These are phyloP conservation scores for Neofusicoccum kwambonambiense DNA, from an alignment of 2,329 filamentous ascomycete genomes.

Conservation along the genomic window DNA sequence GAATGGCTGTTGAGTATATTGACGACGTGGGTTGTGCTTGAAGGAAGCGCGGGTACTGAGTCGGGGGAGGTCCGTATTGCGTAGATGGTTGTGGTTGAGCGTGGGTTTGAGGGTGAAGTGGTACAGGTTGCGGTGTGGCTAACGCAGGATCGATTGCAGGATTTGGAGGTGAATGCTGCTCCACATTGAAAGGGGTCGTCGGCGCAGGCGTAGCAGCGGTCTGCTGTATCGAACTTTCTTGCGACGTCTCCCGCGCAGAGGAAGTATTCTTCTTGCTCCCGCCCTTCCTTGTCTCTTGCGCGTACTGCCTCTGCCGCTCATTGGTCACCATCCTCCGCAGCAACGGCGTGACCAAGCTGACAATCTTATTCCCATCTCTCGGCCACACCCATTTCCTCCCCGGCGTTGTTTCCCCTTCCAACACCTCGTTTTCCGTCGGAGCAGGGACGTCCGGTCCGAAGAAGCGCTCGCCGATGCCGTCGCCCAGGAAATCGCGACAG, in stretches of 20 bases:
- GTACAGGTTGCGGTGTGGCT: not conserved
- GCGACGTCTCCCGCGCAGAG: constrained; percentile 1
- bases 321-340: constrained; percentile 60
- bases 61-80: not conserved
- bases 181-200: constrained; percentile 5
- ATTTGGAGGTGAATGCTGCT: constrained; percentile 21
- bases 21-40: not conserved
- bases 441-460: constrained; percentile 43
- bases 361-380: constrained; percentile 54
- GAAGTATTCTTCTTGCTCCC: constrained; percentile 33
- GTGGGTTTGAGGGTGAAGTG: not conserved
- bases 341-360: constrained; percentile 57
- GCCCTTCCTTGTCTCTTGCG: constrained; percentile 55
- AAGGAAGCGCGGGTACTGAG: not conserved
- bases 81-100: not conserved
- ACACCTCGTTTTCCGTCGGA: constrained; percentile 25
- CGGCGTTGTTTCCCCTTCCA: constrained; percentile 44
- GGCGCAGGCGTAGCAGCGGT: not conserved
- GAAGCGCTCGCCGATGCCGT: constrained; percentile 53
- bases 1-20: not conserved
- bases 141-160: not conserved
- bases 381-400: constrained; percentile 51
- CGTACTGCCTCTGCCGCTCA: constrained; percentile 58
- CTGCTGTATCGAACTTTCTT: not conserved
- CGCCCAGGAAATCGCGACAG: constrained; percentile 53